Conservation (phyloP, 345 rosid species). For the Acer yangbiense region DNA sequence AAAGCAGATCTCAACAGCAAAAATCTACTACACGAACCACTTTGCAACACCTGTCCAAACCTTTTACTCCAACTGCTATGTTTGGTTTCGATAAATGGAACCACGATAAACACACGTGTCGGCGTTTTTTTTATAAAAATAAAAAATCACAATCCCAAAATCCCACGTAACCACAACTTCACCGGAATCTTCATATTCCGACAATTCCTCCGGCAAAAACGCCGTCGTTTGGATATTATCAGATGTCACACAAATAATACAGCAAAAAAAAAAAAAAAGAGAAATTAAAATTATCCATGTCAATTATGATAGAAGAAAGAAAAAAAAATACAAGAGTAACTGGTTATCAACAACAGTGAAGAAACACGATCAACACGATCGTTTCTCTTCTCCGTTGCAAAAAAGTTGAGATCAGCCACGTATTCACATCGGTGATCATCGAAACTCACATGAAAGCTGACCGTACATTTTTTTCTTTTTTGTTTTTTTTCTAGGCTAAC, state of each 20-base stretch:
- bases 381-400: slow-evolving; percentile 30
- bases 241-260: too few species aligned
- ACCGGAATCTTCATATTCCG: not conserved
- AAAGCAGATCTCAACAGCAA: not conserved
- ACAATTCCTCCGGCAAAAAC: not conserved
- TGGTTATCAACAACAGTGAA: slow-evolving; percentile 31
- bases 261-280: not conserved
- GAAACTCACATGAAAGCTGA: slow-evolving; percentile 23
- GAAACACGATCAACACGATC: not conserved
- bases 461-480: not conserved
- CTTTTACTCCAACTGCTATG: not conserved
- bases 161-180: not conserved
- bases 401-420: slow-evolving; percentile 28
- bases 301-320: slow-evolving; percentile 1
- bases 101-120: not conserved
- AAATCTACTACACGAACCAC: not conserved
- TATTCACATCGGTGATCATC: slow-evolving; percentile 30
- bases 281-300: not conserved
- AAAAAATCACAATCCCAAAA: not conserved
- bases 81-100: not conserved
- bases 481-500: slow-evolving; percentile 12
- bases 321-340: slow-evolving; percentile 11
- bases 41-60: slow-evolving; percentile 3
- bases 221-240: not conserved
- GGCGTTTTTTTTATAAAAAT: not conserved